phyloP scores from a whole-genome alignment of 2,329 filamentous ascomycete genomes.

The Aspergillus hiratsukae region DNA sequence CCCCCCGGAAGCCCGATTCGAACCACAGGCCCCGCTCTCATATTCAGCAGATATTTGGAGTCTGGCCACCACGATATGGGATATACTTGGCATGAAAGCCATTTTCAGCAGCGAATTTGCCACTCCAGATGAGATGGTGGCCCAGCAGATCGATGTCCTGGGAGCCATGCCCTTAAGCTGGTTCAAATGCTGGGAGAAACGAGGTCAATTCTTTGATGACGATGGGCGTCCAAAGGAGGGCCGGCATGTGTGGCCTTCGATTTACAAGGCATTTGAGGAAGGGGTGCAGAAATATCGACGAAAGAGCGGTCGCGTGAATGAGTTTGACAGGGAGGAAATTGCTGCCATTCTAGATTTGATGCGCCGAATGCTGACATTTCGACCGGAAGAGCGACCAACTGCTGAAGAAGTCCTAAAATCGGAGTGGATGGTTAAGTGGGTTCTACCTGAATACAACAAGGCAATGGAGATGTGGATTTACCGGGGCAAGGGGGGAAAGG shows the following conservation, averaged over 20 bases:
- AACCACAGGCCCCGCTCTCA: no score
- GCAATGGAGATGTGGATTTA: no score
- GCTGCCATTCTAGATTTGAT: constrained; percentile 28
- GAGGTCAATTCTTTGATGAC: constrained; percentile 12
- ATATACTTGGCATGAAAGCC: neutral
- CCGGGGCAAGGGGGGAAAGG: no score
- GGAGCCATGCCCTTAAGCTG: constrained; percentile 15
- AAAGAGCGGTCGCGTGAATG: constrained; percentile 1
- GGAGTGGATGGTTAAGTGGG: constrained; percentile 35
- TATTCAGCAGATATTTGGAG: no score
- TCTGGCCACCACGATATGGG: no score
- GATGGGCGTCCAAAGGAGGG: constrained; percentile 9
- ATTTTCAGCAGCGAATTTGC: constrained; percentile 9
- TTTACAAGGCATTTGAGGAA: constrained; percentile 18
- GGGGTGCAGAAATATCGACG: constrained; percentile 12
- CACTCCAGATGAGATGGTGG: constrained; percentile 9
- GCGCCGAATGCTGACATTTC: constrained; percentile 27
- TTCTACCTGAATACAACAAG: constrained; percentile 13
- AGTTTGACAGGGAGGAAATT: constrained; percentile 19
- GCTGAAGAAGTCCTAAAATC: constrained; percentile 27
- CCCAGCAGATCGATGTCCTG: constrained; percentile 13
- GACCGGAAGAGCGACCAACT: constrained; percentile 25
- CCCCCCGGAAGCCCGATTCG: neutral
- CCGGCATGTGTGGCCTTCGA: constrained; percentile 11
- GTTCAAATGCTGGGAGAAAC: constrained; percentile 16